A percentile compares a stretch with the other conserved stretches of the same genome.
Evolutionary conservation across 345 rosid species (phyloP).

Genomic region (Excoecaria cochinchinensis): DNA sequence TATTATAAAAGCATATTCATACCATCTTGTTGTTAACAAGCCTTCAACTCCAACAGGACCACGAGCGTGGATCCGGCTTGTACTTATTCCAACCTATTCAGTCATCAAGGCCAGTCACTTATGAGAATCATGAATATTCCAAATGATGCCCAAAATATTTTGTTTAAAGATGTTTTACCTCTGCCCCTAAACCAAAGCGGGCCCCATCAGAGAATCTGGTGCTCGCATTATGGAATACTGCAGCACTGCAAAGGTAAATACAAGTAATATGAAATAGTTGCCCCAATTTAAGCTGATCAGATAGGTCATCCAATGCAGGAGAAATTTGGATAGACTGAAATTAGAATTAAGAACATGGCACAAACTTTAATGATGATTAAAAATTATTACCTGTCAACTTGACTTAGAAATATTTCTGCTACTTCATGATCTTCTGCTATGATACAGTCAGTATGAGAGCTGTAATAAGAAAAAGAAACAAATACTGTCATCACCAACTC

Average conservation of each 20-base stretch:
- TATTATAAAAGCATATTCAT: slow-evolving; percentile 14
- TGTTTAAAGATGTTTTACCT: slow-evolving; percentile 46
- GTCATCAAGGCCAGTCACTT: slow-evolving; percentile 11
- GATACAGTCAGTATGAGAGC: slow-evolving; percentile 95
- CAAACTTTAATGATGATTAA: not conserved
- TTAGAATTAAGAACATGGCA: not conserved
- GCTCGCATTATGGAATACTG: slow-evolving; percentile 98
- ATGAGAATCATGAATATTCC: slow-evolving; percentile 4
- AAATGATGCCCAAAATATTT: not conserved
- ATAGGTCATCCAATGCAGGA: not conserved
- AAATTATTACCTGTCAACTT: slow-evolving; percentile 72
- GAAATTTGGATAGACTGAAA: not conserved
- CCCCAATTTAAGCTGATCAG: not conserved
- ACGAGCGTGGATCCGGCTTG: slow-evolving; percentile 96
- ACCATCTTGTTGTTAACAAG: slow-evolving; percentile 93
- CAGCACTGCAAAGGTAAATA: slow-evolving; percentile 61
- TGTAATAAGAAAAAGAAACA: slow-evolving; percentile 33
- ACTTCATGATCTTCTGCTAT: slow-evolving; percentile 68
- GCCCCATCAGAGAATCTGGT: slow-evolving; percentile 98
- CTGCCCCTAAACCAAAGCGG: slow-evolving; percentile 96
- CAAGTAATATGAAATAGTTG: slow-evolving; percentile 1
- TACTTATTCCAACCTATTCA: slow-evolving; percentile 89
- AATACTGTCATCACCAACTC: not conserved
- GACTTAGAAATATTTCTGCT: slow-evolving; percentile 73
- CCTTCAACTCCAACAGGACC: slow-evolving; percentile 99